A percentile compares a stretch with the other conserved stretches of the same genome.
Conservation (phyloP, 148 eudicot genomes). For the Rhododendron vialii region DNA sequence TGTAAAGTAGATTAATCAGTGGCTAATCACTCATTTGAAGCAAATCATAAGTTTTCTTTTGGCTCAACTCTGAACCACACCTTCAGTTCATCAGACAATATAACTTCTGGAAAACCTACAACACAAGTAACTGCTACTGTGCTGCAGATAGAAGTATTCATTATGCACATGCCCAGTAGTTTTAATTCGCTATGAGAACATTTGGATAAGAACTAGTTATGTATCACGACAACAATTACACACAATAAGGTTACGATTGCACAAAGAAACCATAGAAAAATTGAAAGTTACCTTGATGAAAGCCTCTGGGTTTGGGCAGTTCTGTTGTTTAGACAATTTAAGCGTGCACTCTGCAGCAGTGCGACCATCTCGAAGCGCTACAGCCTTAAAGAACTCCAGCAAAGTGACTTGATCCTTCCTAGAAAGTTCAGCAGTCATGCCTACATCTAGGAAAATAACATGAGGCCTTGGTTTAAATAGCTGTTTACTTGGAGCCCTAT, state of each 20-base stretch:
- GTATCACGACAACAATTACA: neutral
- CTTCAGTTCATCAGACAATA: neutral
- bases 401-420: slow-evolving; percentile 51
- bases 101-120: neutral
- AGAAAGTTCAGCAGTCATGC: slow-evolving; percentile 92
- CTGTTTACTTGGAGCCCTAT: slow-evolving; percentile 31
- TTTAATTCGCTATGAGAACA: neutral
- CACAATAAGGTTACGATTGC: neutral
- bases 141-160: neutral
- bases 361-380: slow-evolving; percentile 71
- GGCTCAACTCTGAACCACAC: neutral
- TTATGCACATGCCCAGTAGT: neutral
- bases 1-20: neutral
- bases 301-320: slow-evolving; percentile 66
- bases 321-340: slow-evolving; percentile 60
- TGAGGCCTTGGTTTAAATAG: slow-evolving; percentile 66
- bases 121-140: neutral
- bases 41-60: neutral
- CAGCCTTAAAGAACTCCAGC: slow-evolving; percentile 79
- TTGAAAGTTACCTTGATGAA: slow-evolving; percentile 51
- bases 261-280: neutral
- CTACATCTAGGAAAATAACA: slow-evolving; percentile 82
- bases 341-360: slow-evolving; percentile 74
- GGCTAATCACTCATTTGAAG: neutral
- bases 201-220: neutral